phyloP scores from a whole-genome alignment of 805 yeast genomes.

The Candida maesae region DNA sequence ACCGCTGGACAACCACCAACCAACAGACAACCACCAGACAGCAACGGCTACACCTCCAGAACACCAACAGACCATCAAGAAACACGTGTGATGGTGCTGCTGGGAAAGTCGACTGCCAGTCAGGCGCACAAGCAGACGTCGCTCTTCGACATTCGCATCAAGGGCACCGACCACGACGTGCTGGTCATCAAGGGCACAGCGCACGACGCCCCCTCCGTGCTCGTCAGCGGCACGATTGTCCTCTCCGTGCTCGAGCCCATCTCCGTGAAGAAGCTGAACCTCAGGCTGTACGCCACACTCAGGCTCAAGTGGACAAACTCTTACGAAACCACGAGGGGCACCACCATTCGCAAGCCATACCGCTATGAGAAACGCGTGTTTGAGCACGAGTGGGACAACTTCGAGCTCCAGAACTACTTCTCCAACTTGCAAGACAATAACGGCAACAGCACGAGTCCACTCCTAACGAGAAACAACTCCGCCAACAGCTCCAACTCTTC shows the following conservation, averaged over 20 bases:
- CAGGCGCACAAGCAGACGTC: conserved; percentile 30
- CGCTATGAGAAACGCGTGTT: conserved; percentile 60
- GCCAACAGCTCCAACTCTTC: conserved; percentile 26
- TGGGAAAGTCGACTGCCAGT: conserved; percentile 22
- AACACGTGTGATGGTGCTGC: conserved; percentile 10
- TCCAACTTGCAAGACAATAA: conserved; percentile 28
- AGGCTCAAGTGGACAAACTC: conserved; percentile 63
- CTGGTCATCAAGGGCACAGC: conserved; percentile 76
- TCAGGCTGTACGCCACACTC: conserved; percentile 65
- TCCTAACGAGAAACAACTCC: conserved; percentile 13
- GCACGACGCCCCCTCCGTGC: conserved; percentile 71
- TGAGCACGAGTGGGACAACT: conserved; percentile 76
- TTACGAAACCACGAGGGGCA: conserved; percentile 42
- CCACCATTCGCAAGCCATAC: conserved; percentile 40
- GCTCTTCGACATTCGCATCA: conserved; percentile 51
- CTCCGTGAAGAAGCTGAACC: conserved; percentile 55
- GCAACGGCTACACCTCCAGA: too few species aligned
- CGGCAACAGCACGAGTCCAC: conserved; percentile 12
- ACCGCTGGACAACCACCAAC: too few species aligned
- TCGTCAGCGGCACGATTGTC: conserved; percentile 74
- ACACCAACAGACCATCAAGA: too few species aligned
- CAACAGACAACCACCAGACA: too few species aligned
- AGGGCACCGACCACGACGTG: conserved; percentile 72
- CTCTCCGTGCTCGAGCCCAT: conserved; percentile 74
- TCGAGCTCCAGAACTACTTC: conserved; percentile 46